Base-by-base conservation (phyloP, 192 early-diverging fungal species). In the Haplosporangium gracile region DNA sequence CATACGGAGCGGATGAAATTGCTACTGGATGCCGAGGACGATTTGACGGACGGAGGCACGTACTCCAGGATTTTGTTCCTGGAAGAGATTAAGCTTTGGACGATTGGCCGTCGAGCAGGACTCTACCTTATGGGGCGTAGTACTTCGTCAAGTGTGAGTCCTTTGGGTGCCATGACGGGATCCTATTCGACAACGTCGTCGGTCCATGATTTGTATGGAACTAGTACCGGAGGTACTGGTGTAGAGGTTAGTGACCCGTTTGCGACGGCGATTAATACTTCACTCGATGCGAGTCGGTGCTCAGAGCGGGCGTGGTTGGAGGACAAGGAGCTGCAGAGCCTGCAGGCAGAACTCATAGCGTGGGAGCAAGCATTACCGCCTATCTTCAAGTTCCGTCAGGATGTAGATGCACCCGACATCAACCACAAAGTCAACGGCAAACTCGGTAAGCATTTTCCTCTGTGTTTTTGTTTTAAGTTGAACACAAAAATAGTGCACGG, bases 381-480 rank as follows among this genome's bases (percentile, higher is more conserved):
- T 1, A 68, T 69, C 0, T 72, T 86, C 5, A 75, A 76, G 68
- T 86, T 86, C 51, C 78, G 84, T n/a, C 39, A 43, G 49, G 79
- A 86, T 36, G 84, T 81, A 22, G 76, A 81, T 32, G 36, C 70
- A 8, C 42, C 34, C 18, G 79, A 81, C 34, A 39, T 86, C 34
- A 86, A 86, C 57, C 84, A 86, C 75, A 86, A 81, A 43, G 26
- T 86, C 65, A 86, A 86, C 36, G 84, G 84, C 47, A 80, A 74
- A 70, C 34, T 86, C 15, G 76, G 84, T 86, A 86, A 47, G 79
- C 20, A 3, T 45, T 15, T 69, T 24, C 1, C 0, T 29, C n/a
- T 47, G 10, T 24, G 32, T 24, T 60, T 55, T 57, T 57, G 18
- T 26, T 26, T 57, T 51, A 15, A 13, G 0, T 18, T 57, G 49